phyloP scores from a whole-genome alignment of 306 rosid species.

The Medicago lupulina region DNA sequence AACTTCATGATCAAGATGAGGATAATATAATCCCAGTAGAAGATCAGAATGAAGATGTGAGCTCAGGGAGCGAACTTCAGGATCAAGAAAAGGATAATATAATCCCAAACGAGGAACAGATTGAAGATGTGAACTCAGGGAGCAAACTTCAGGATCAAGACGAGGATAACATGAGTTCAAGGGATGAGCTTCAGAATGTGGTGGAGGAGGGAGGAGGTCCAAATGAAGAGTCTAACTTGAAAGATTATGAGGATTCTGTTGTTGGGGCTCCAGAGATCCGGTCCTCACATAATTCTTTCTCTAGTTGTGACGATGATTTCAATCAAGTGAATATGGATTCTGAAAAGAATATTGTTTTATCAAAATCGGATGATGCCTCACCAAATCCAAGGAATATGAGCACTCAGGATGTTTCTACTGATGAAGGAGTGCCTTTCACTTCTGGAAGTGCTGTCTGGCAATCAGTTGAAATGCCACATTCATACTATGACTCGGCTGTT shows the following conservation, averaged over 20 bases:
- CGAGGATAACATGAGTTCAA: conserved; percentile 54
- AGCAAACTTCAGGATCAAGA: conserved; percentile 49
- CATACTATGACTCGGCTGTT: conserved; percentile 71
- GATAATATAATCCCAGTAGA: conserved; percentile 52
- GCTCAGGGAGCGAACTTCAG: conserved; percentile 47
- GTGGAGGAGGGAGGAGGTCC: conserved; percentile 46
- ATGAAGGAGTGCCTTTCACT: conserved; percentile 54
- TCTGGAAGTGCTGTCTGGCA: conserved; percentile 69
- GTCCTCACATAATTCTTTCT: conserved; percentile 44
- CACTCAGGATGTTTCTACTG: conserved; percentile 49
- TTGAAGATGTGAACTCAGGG: conserved; percentile 47
- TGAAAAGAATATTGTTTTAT: conserved; percentile 42
- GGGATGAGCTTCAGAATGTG: conserved; percentile 49
- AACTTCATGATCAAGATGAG: conserved; percentile 55
- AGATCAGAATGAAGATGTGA: conserved; percentile 47
- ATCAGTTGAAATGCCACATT: conserved; percentile 61
- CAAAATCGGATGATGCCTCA: conserved; percentile 36
- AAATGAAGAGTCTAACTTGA: conserved; percentile 38
- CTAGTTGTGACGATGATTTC: conserved; percentile 43
- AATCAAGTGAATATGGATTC: conserved; percentile 45
- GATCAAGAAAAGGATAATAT: conserved; percentile 53
- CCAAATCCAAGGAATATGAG: conserved; percentile 43
- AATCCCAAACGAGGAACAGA: conserved; percentile 50
- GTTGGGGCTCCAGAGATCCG: conserved; percentile 43
- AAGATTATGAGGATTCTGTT: conserved; percentile 36